Evolutionary conservation across 2,329 filamentous ascomycete species (phyloP).

Genomic region (Aureobasidium sp.): DNA sequence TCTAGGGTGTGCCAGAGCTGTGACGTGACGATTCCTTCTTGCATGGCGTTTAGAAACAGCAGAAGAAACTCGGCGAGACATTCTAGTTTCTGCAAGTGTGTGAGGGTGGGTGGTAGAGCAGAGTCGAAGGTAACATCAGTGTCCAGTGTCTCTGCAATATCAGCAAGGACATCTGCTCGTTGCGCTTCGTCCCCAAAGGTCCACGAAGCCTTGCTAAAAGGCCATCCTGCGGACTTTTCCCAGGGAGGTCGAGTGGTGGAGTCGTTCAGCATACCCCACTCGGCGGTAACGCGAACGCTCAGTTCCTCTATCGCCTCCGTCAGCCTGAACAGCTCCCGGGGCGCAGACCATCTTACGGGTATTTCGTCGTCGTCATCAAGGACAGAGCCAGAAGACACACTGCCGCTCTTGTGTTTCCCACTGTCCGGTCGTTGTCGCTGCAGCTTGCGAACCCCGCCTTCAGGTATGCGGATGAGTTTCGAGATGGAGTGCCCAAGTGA

Average conservation of each 20-base stretch:
- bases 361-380: not conserved
- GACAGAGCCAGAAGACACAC: conserved; percentile 1
- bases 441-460: conserved; percentile 66
- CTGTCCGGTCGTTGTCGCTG: conserved; percentile 43
- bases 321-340: conserved; percentile 79
- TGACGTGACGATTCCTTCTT: conserved; percentile 68
- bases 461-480: conserved; percentile 76
- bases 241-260: conserved; percentile 39
- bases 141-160: conserved; percentile 60
- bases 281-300: conserved; percentile 49
- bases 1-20: conserved; percentile 63
- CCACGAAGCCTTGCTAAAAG: conserved; percentile 47
- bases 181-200: conserved; percentile 29
- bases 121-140: conserved; percentile 53
- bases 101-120: conserved; percentile 53
- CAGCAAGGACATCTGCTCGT: conserved; percentile 35
- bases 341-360: conserved; percentile 66
- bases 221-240: conserved; percentile 48
- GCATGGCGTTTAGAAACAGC: conserved; percentile 63
- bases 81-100: conserved; percentile 63
- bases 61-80: conserved; percentile 62
- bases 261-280: conserved; percentile 50
- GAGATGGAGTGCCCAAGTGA: conserved; percentile 80
- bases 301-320: conserved; percentile 67
- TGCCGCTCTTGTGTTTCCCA: conserved; percentile 15